A percentile compares a stretch with the other conserved stretches of the same genome.
phyloP scores from a whole-genome alignment of 306 rosid genomes.

The Inga oerstediana region DNA sequence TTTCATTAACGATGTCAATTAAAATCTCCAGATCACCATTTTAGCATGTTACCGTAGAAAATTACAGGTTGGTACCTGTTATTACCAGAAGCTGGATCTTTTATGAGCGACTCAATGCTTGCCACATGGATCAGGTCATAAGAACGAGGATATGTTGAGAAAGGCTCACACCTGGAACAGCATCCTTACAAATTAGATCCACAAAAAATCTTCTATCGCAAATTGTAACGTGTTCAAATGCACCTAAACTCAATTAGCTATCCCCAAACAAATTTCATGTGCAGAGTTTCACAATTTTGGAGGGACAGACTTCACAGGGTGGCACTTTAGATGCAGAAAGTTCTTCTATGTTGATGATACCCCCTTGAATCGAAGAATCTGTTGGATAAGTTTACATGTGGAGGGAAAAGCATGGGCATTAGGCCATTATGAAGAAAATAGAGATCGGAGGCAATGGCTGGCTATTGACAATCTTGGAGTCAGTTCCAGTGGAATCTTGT shows the following conservation, averaged over 20 bases:
- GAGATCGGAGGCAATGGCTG: too few species aligned
- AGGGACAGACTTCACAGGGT: too few species aligned
- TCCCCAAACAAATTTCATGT: too few species aligned
- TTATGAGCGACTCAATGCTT: constrained; percentile 77
- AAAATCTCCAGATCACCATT: not conserved
- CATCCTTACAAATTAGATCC: constrained; percentile 39
- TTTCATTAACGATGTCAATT: not conserved
- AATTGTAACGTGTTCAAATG: constrained; percentile 13
- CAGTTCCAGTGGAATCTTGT: too few species aligned
- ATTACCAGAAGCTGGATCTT: constrained; percentile 65
- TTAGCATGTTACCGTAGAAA: not conserved
- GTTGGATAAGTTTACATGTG: too few species aligned
- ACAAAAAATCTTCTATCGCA: constrained; percentile 4
- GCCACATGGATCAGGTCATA: constrained; percentile 87
- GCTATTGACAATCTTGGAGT: too few species aligned
- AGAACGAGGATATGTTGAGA: constrained; percentile 96
- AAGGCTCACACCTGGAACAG: constrained; percentile 92
- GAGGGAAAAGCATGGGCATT: too few species aligned
- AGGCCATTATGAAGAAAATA: too few species aligned
- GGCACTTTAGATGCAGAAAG: too few species aligned
- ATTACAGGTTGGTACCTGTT: constrained; percentile 55
- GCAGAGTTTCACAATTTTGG: too few species aligned
- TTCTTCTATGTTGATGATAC: too few species aligned
- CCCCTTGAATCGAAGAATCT: too few species aligned
- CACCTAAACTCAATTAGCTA: not conserved